Evolutionary conservation across 345 rosid species (phyloP).

Genomic region (Syzygium jambos): DNA sequence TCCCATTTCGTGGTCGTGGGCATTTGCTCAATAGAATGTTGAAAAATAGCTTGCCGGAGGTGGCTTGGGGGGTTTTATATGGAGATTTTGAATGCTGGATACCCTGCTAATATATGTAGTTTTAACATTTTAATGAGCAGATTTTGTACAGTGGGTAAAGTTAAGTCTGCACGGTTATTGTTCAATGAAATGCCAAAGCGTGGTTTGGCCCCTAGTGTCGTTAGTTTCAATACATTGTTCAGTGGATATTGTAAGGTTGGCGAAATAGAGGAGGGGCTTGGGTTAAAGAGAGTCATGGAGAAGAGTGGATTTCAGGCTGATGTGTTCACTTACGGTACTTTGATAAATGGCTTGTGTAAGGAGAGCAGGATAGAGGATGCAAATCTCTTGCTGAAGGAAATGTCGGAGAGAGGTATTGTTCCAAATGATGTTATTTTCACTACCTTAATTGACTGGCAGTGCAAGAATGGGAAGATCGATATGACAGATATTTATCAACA

Average conservation of each 20-base stretch:
- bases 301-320: constrained; percentile 36
- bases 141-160: constrained; percentile 40
- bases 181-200: constrained; percentile 57
- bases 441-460: constrained; percentile 52
- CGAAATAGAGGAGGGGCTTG: constrained; percentile 45
- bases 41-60: constrained; percentile 21
- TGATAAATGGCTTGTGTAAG: constrained; percentile 64
- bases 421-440: constrained; percentile 63
- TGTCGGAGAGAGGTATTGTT: constrained; percentile 38
- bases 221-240: constrained; percentile 84
- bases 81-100: constrained; percentile 69
- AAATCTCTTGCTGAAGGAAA: constrained; percentile 41
- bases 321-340: constrained; percentile 55
- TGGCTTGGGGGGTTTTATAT: constrained; percentile 41
- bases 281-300: constrained; percentile 56
- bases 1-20: constrained; percentile 46
- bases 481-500: constrained; percentile 35
- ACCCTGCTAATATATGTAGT: constrained; percentile 31
- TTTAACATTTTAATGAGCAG: constrained; percentile 62
- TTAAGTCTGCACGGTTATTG: constrained; percentile 42
- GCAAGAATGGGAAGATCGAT: constrained; percentile 52
- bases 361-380: constrained; percentile 47
- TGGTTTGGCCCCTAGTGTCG: constrained; percentile 37
- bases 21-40: constrained; percentile 50
- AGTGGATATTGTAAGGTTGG: constrained; percentile 64